Base-by-base conservation (phyloP, 1,284 basidiomycete species). In the Hemileia vastatrix region DNA sequence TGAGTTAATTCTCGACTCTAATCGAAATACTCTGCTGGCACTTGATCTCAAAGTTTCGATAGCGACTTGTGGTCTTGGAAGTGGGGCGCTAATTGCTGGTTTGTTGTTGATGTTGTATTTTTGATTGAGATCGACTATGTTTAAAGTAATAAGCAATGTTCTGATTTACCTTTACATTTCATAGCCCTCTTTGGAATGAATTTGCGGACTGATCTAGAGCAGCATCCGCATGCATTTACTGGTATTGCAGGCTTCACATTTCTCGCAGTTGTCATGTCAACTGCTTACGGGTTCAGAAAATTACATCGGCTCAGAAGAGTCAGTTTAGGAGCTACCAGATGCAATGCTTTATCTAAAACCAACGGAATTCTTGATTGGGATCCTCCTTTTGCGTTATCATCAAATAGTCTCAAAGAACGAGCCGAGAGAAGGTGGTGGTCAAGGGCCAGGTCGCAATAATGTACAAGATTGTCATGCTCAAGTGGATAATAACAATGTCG, bases 1-100 rank as follows among this genome's bases (percentile, higher is more conserved):
- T 4, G 94, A 98, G 77, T 82, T 98, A 63, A 93, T 97, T 72
- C 82, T 98, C 51, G 94, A 98, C 76, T 89, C 91, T 63, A 95
- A 95, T 78, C 86, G 94, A 52, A 98, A 98, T 74, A 84, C 88
- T 2, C 80, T 98, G 11, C 80, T 97, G 13, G 89, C 91, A 23
- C 81, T 97, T 23, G 94, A 97, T 75, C 81, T 98, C 53, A 86
- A 92, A 80, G 87, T 86, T 8, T 92, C 90, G n/a, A 97, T 98
- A 66, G 84, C 84, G 24, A 96, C 94, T 0, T 84, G 96, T 77
- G 93, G 94, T 0, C 82, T 97, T 63, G 90, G 89, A 9, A 83
- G 84, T n/a, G 92, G 92, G 0, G 90, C 93, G n/a, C 80, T 96
- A 21, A 79, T 94, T 18, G 90, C 91, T 45, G 91, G 93, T 2